Evolutionary conservation across 306 rosid genomes (phyloP), one percentile per base, ranked within the genome.

Genomic region (Vigna mungo): DNA sequence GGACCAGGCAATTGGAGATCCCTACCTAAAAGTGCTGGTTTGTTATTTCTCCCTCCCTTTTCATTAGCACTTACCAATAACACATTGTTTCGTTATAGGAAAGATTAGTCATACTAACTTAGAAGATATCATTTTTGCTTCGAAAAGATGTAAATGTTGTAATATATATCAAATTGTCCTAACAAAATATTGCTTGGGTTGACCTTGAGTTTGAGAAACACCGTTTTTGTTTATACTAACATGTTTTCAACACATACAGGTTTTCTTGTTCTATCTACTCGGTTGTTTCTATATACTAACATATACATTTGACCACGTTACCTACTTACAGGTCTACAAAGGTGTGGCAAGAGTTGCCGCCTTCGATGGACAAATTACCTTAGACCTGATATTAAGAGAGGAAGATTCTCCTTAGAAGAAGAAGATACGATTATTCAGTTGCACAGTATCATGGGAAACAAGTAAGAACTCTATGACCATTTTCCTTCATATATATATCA

Each of bases 281-380:
- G 0, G 4, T 30, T 30, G 34, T 30, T 30, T 4, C 5, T 30
- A 30, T 30, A 6, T 7, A 36, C 9, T 36, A 36, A 36, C 41
- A 1, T 7, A 36, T 36, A 36, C 7, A 36, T 36, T 34, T 36
- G 41, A 39, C 44, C 11, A 37, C 7, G 43, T 37, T 37, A 37
- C 43, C 9, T 34, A 37, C 5, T 75, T 49, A 60, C 18, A 92
- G 97, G 89, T 72, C 88, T 92, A 16, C 70, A 86, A 80, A 85
- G 97, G 78, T 92, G 97, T 74, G 97, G 97, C 46, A 92, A 92
- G 84, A 92, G 97, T 79, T 92, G 97, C 77, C 88, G 97, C 9
- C 96, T 92, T 41, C 89, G 97, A 59, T 92, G 97, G 97, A 87
- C 96, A 1, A 92, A 92, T 79, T 92, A 92, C 83, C 72, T 92